Percentiles rank a stretch among this genome's conserved stretches.
Conservation (phyloP, 495 filamentous ascomycete genomes). For the Rostrohypoxylon terebratum region DNA sequence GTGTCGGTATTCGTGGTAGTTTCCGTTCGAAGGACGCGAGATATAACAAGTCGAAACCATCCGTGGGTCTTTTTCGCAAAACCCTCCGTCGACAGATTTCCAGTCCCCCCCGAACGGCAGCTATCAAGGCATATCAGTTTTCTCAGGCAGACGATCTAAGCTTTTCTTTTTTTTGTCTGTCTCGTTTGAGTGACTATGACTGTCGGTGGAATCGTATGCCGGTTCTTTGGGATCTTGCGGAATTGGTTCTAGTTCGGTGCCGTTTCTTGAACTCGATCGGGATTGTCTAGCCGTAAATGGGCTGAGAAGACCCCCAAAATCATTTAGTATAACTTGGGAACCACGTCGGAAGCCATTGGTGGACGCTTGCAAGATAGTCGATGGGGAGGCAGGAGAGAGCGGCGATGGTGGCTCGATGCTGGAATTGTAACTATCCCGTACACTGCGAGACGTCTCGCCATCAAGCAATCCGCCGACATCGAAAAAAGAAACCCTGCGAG, state of each 20-base stretch:
- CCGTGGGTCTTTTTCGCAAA: background rate
- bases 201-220: conserved; percentile 24
- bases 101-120: background rate
- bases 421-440: conserved; percentile 52
- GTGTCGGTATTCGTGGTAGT: background rate
- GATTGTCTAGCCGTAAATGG: conserved; percentile 46
- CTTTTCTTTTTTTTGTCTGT: conserved; percentile 54
- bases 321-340: conserved; percentile 67
- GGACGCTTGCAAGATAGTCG: conserved; percentile 51
- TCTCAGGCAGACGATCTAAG: background rate
- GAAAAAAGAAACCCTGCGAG: conserved; percentile 72
- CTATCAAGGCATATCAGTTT: conserved; percentile 2
- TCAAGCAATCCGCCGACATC: conserved; percentile 76
- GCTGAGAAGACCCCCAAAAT: conserved; percentile 66
- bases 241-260: conserved; percentile 53
- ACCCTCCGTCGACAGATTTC: background rate
- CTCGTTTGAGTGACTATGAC: conserved; percentile 55
- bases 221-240: conserved; percentile 50
- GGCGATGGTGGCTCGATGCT: conserved; percentile 50
- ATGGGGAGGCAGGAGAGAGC: conserved; percentile 42
- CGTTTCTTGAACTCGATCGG: conserved; percentile 42
- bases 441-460: conserved; percentile 47
- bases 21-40: background rate
- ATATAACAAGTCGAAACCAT: background rate
- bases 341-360: conserved; percentile 55